Conservation (phyloP, 2,329 filamentous ascomycete genomes). For the Hymenoscyphus occultus region DNA sequence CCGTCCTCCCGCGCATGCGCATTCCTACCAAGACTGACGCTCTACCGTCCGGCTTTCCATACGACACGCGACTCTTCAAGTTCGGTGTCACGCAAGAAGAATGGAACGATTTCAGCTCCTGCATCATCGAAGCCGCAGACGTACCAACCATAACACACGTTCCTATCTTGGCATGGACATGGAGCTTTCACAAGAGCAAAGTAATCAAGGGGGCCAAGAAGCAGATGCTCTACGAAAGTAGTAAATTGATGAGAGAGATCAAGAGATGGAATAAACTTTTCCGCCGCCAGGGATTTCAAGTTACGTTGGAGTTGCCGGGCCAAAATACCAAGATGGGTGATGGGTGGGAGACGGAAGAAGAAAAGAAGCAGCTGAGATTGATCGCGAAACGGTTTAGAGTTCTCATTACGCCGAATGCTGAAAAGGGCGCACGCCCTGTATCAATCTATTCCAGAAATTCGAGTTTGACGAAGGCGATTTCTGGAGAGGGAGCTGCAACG, state of each 20-base stretch:
- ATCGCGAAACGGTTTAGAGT: constrained; percentile 27
- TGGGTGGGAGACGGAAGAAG: constrained; percentile 20
- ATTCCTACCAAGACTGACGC: constrained; percentile 24
- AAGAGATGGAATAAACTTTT: constrained; percentile 25
- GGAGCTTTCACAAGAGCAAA: constrained; percentile 23
- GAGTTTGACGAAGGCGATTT: constrained; percentile 27
- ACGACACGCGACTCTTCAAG: constrained; percentile 27
- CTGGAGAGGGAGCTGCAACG: constrained; percentile 13
- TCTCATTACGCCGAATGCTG: constrained; percentile 27
- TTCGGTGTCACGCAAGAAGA: constrained; percentile 26
- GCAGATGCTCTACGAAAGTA: constrained; percentile 28
- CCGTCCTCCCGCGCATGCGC: constrained; percentile 25
- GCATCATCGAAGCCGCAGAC: constrained; percentile 23
- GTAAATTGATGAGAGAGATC: constrained; percentile 20
- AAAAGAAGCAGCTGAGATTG: constrained; percentile 20
- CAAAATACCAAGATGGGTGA: constrained; percentile 19
- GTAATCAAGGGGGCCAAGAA: constrained; percentile 25
- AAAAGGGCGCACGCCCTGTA: constrained; percentile 22
- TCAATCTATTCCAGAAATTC: constrained; percentile 24
- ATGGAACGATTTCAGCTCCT: constrained; percentile 28
- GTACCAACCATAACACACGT: constrained; percentile 12
- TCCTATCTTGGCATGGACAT: constrained; percentile 19
- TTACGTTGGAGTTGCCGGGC: constrained; percentile 26
- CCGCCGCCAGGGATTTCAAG: constrained; percentile 20
- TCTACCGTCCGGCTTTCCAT: constrained; percentile 27